Percentiles rank a stretch among this genome's conserved stretches.
Conservation (phyloP, 1,284 basidiomycete species). For the Ustilago shanxiensis region DNA sequence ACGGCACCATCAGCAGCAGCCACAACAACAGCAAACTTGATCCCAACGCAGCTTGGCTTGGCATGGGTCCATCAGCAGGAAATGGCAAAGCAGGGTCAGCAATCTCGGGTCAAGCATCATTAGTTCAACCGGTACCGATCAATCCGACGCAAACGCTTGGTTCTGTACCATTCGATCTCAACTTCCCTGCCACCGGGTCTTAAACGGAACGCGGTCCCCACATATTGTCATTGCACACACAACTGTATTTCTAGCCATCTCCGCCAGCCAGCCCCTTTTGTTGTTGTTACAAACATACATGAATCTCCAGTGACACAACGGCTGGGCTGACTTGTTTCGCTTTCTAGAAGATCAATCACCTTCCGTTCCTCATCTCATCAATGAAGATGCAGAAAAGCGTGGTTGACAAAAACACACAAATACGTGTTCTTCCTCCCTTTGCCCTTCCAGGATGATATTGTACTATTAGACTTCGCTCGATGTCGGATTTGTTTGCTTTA, state of each 20-base stretch:
- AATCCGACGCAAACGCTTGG: constrained; percentile 24
- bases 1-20: background rate
- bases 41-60: constrained; percentile 11
- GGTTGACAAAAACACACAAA: background rate
- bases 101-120: background rate
- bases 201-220: background rate
- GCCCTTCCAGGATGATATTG: too few relatives aligned
- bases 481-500: background rate
- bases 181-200: constrained; percentile 9
- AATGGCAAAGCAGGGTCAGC: background rate
- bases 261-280: background rate
- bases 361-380: too few relatives aligned
- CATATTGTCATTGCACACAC: background rate
- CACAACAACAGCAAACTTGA: background rate
- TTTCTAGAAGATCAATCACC: background rate
- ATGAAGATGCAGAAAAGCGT: background rate
- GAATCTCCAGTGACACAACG: background rate
- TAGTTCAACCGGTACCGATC: constrained; percentile 29
- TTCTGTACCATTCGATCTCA: constrained; percentile 28
- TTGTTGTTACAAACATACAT: constrained; percentile 1
- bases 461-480: constrained; percentile 1
- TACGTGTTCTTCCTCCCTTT: background rate
- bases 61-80: background rate
- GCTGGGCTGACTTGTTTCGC: background rate
- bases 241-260: constrained; percentile 44